phyloP scores from a whole-genome alignment of 768 basidiomycete species.

The Amanita polypyramis region DNA sequence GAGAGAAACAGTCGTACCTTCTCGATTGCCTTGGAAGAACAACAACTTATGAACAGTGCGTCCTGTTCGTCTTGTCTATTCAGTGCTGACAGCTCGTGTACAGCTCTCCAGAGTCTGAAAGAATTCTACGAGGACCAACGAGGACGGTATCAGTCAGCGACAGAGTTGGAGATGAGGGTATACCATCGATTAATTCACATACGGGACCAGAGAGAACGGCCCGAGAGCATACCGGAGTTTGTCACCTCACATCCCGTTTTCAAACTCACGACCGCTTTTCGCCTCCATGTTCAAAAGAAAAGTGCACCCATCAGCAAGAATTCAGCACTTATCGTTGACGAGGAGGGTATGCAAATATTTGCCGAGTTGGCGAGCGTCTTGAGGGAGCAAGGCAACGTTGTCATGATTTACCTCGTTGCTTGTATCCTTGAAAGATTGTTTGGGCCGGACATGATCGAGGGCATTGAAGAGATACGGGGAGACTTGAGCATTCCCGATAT shows the following conservation, averaged over 20 bases:
- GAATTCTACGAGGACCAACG: constrained; percentile 88
- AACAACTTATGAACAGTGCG: constrained; percentile 88
- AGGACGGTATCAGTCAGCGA: constrained; percentile 55
- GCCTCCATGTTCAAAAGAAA: constrained; percentile 67
- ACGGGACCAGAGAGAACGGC: constrained; percentile 70
- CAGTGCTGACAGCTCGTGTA: not conserved
- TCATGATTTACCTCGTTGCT: constrained; percentile 82
- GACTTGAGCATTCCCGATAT: constrained; percentile 48
- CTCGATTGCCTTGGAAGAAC: constrained; percentile 66
- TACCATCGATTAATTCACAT: constrained; percentile 92
- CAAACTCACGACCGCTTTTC: constrained; percentile 73
- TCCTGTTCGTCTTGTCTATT: constrained; percentile 9
- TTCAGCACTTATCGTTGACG: constrained; percentile 54
- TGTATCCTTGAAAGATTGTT: constrained; percentile 86
- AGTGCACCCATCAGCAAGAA: constrained; percentile 66
- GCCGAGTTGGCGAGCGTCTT: constrained; percentile 50
- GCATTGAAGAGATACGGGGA: constrained; percentile 57
- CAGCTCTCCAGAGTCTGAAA: constrained; percentile 86
- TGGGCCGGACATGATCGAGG: constrained; percentile 67
- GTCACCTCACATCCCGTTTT: constrained; percentile 70
- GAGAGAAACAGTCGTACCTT: constrained; percentile 48
- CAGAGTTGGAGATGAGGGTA: constrained; percentile 92
- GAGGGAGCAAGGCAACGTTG: constrained; percentile 49
- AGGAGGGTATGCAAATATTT: constrained; percentile 59
- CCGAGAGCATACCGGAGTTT: constrained; percentile 57